phyloP scores from a whole-genome alignment of 768 basidiomycete species.

The Russula virescens region DNA sequence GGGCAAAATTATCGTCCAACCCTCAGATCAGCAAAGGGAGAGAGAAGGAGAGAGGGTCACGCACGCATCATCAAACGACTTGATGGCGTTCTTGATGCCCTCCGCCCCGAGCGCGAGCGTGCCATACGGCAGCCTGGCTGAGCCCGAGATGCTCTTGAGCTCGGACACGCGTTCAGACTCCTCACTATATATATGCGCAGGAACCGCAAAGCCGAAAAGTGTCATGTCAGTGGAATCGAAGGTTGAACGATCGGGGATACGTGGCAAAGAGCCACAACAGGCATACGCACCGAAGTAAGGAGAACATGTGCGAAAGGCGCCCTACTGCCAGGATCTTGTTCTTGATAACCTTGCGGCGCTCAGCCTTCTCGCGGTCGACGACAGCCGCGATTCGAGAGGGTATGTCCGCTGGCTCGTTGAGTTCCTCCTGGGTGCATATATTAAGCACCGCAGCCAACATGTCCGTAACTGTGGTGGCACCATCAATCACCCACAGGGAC shows the following conservation, averaged over 20 bases:
- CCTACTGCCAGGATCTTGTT: conserved; percentile 98
- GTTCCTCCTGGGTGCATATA: conserved; percentile 95
- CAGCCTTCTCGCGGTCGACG: conserved; percentile 46
- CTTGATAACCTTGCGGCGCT: conserved; percentile 89
- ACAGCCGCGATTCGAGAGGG: no score
- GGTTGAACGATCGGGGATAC: not conserved
- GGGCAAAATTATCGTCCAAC: no score
- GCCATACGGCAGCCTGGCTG: conserved; percentile 72
- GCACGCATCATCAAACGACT: conserved; percentile 91
- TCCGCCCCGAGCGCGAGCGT: conserved; percentile 84
- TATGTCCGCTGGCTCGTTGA: conserved; percentile 63
- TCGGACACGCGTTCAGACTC: conserved; percentile 97
- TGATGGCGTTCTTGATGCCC: conserved; percentile 92
- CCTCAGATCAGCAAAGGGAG: not conserved
- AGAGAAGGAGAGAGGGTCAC: conserved; percentile 33
- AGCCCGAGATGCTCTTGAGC: conserved; percentile 84
- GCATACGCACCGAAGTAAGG: conserved; percentile 74
- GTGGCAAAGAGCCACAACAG: no score
- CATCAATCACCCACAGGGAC: not conserved
- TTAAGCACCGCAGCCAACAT: conserved; percentile 98
- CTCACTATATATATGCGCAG: conserved; percentile 51
- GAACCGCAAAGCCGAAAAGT: not conserved
- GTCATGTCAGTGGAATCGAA: not conserved
- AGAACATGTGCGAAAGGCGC: conserved; percentile 92
- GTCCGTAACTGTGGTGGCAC: conserved; percentile 72